phyloP scores from a whole-genome alignment of 148 eudicot genomes.

The Cornus florida region DNA sequence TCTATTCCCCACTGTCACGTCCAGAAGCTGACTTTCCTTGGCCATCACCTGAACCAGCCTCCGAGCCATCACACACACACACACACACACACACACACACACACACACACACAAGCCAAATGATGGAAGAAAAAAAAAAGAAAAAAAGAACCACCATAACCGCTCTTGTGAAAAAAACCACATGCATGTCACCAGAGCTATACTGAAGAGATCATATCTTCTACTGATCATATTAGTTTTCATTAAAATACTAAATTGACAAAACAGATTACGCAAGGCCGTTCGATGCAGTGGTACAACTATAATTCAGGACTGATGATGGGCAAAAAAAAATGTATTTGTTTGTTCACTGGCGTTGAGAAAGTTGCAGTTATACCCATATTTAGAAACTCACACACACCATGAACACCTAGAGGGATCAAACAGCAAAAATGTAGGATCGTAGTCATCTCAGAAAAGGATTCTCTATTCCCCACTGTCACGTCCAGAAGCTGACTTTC shows the following conservation, averaged over 20 bases:
- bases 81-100: too few relatives aligned
- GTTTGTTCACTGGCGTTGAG: background rate
- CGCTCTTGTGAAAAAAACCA: too few relatives aligned
- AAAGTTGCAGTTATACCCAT: background rate
- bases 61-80: slow-evolving; percentile 42
- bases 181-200: background rate
- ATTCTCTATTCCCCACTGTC: slow-evolving; percentile 11
- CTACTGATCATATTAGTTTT: background rate
- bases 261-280: too few relatives aligned
- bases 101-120: too few relatives aligned
- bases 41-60: slow-evolving; percentile 26
- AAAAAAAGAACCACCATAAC: too few relatives aligned
- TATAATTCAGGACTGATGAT: background rate
- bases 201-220: background rate
- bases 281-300: too few relatives aligned
- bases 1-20: slow-evolving; percentile 6
- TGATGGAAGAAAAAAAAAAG: too few relatives aligned
- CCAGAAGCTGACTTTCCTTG: background rate
- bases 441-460: background rate
- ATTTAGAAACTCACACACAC: background rate
- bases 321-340: background rate
- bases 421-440: background rate
- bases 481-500: background rate
- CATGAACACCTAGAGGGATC: background rate
- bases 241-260: background rate